Conservation (phyloP, 1,139 yeast species). For the Candida buenavistaensis region DNA sequence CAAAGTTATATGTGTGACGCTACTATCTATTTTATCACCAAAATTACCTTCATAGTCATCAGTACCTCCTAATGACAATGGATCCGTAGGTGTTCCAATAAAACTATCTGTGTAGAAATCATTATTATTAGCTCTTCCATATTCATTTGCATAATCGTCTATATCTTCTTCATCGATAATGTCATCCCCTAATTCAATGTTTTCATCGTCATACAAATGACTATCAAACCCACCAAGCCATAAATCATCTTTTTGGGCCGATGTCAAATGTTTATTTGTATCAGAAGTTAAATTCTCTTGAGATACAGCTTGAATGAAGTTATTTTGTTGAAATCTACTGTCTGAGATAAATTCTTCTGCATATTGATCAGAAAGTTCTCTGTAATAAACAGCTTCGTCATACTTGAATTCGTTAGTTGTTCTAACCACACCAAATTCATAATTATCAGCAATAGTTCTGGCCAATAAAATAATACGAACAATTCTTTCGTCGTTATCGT, state of each 20-base stretch:
- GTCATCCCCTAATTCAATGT: constrained; percentile 18
- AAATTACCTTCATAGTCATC: constrained; percentile 36
- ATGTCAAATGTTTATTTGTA: constrained; percentile 15
- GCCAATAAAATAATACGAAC: constrained; percentile 53
- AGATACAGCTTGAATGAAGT: constrained; percentile 39
- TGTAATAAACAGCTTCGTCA: constrained; percentile 28
- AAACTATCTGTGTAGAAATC: constrained; percentile 28
- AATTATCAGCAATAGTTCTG: constrained; percentile 48
- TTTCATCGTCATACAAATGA: constrained; percentile 17
- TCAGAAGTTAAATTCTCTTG: constrained; percentile 23
- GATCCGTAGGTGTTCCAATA: constrained; percentile 24
- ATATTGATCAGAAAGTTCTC: constrained; percentile 14
- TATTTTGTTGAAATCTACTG: constrained; percentile 43
- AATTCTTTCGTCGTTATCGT: constrained; percentile 46
- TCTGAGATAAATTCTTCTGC: constrained; percentile 43
- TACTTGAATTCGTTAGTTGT: constrained; percentile 46
- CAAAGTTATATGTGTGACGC: constrained; percentile 59
- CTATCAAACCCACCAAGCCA: constrained; percentile 25
- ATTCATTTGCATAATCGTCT: constrained; percentile 17
- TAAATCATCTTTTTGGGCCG: constrained; percentile 21
- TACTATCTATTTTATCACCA: constrained; percentile 53
- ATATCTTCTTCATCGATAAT: constrained; percentile 21
- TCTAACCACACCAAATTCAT: constrained; percentile 54
- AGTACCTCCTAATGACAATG: constrained; percentile 13
- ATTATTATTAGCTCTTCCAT: constrained; percentile 9